A percentile compares a stretch with the other conserved stretches of the same genome.
These are phyloP conservation scores for Acorus calamus DNA, from an alignment of 106 monocot genomes.

Conservation along the genomic window DNA sequence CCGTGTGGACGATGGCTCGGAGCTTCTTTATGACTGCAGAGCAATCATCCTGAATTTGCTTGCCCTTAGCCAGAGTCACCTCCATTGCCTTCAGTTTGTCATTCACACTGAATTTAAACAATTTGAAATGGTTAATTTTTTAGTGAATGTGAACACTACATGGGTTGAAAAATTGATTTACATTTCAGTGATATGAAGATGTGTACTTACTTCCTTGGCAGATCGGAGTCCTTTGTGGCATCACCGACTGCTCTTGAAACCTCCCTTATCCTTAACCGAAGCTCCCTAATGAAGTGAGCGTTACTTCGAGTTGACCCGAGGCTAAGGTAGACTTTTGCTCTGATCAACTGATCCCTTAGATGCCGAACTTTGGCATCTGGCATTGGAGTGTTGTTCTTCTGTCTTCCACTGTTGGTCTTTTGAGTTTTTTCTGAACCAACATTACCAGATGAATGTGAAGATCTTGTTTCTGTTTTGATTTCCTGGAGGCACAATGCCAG, in stretches of 20 bases:
- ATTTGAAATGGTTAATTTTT: too few relatives aligned
- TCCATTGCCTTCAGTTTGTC: constrained; percentile 58
- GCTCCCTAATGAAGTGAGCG: constrained; percentile 57
- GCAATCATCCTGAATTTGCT: constrained; percentile 51
- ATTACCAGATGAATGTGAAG: constrained; percentile 12
- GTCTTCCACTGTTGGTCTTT: constrained; percentile 3
- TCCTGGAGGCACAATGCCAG: constrained; percentile 20
- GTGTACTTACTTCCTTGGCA: constrained; percentile 53
- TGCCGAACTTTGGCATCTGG: constrained; percentile 61
- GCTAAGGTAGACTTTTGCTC: constrained; percentile 63
- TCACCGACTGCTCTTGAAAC: constrained; percentile 70
- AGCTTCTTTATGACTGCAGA: constrained; percentile 38
- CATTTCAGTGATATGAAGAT: too few relatives aligned
- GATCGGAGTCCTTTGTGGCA: constrained; percentile 75
- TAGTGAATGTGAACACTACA: too few relatives aligned
- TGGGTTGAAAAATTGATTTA: too few relatives aligned
- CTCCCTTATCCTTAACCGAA: constrained; percentile 57
- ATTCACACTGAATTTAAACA: constrained; percentile 21
- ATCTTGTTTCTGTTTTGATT: constrained; percentile 11
- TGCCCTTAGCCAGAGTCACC: constrained; percentile 42
- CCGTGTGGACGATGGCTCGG: constrained; percentile 35
- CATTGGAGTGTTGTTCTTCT: constrained; percentile 2
- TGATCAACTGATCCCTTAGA: constrained; percentile 74
- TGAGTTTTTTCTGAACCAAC: constrained; percentile 3
- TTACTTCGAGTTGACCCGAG: constrained; percentile 53